Conservation (phyloP, 768 basidiomycete genomes). For the Psilocybe cyanescens region DNA sequence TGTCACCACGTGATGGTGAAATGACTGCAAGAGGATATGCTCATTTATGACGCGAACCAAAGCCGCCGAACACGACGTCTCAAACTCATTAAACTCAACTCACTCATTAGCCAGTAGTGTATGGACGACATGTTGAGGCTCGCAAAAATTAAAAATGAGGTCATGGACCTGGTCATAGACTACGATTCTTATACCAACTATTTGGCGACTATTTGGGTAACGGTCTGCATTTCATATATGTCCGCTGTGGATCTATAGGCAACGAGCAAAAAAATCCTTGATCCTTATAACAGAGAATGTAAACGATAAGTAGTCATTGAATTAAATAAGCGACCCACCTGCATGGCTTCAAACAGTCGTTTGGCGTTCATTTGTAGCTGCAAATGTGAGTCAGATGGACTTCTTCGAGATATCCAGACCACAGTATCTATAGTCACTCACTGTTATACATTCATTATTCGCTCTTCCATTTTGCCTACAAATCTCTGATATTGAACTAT, state of each 20-base stretch:
- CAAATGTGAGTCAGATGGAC: background rate
- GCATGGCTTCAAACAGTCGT: slow-evolving; percentile 71
- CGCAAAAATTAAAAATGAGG: no score
- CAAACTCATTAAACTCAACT: no score
- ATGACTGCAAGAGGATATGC: no score
- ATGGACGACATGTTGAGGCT: no score
- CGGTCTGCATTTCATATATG: slow-evolving; percentile 73
- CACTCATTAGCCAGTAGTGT: no score
- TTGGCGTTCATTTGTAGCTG: slow-evolving; percentile 69
- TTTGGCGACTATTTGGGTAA: slow-evolving; percentile 43
- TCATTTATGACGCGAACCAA: no score
- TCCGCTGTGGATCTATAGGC: slow-evolving; percentile 66
- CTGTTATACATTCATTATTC: slow-evolving; percentile 57
- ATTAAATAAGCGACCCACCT: slow-evolving; percentile 41
- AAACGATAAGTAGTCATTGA: background rate
- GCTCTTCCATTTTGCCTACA: slow-evolving; percentile 52
- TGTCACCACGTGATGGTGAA: no score
- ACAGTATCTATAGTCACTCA: slow-evolving; percentile 30
- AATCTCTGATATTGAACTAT: slow-evolving; percentile 58
- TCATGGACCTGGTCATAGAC: no score
- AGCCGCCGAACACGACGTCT: no score
- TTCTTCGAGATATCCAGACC: background rate
- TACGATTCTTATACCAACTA: no score
- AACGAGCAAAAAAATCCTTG: slow-evolving; percentile 72
- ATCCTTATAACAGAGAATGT: slow-evolving; percentile 37